phyloP scores from a whole-genome alignment of 306 rosid genomes.

The Quercus glauca region DNA sequence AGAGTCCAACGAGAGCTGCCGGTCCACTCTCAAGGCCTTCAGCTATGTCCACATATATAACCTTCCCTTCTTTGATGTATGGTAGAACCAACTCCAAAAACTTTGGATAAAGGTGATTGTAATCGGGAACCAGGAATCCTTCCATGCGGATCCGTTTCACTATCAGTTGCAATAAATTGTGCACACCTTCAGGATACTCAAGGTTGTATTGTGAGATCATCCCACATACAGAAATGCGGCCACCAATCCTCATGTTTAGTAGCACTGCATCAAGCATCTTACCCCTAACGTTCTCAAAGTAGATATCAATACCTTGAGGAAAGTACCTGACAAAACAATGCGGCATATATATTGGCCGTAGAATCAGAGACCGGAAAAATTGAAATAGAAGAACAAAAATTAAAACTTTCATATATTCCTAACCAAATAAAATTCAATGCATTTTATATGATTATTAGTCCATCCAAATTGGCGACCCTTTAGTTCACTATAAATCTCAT shows the following conservation, averaged over 20 bases:
- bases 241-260: conserved; percentile 22
- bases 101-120: conserved; percentile 9
- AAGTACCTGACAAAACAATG: conserved; percentile 11
- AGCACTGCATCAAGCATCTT: conserved; percentile 36
- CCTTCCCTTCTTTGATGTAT: conserved; percentile 12
- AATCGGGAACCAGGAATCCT: conserved; percentile 14
- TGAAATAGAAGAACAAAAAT: too few relatives aligned
- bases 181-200: conserved; percentile 25
- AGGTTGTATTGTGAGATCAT: conserved; percentile 45
- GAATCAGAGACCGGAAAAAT: too few relatives aligned
- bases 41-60: conserved; percentile 18
- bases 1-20: conserved; percentile 32
- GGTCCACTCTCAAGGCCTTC: conserved; percentile 32
- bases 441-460: too few relatives aligned
- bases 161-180: conserved; percentile 9
- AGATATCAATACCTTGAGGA: conserved; percentile 21
- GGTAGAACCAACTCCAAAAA: conserved; percentile 5
- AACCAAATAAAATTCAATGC: too few relatives aligned
- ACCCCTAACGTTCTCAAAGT: conserved; percentile 35
- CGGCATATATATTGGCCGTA: neutral
- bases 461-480: too few relatives aligned
- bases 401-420: too few relatives aligned
- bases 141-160: neutral
- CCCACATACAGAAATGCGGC: conserved; percentile 33
- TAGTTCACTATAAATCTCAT: neutral